These are phyloP conservation scores for Irpex sp. DNA, from an alignment of 1,284 basidiomycete species.

Conservation along the genomic window DNA sequence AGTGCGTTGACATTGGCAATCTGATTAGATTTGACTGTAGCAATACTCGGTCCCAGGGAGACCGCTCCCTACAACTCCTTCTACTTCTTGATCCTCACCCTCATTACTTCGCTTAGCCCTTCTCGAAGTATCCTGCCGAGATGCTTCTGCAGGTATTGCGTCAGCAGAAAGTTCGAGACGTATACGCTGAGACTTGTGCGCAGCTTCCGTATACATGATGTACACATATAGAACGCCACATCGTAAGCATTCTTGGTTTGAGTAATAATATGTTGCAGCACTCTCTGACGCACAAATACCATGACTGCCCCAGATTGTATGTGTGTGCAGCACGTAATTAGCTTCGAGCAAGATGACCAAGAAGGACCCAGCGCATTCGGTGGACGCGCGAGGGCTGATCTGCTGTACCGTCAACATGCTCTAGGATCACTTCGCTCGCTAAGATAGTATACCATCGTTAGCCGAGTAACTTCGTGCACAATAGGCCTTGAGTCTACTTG, in stretches of 20 bases:
- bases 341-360: slow-evolving; percentile 15
- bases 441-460: neutral
- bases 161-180: neutral
- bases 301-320: slow-evolving; percentile 5
- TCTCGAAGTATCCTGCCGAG: neutral
- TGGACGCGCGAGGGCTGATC: slow-evolving; percentile 5
- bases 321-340: slow-evolving; percentile 7
- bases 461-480: no score
- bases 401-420: slow-evolving; percentile 6
- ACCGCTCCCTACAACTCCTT: neutral
- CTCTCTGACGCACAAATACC: neutral
- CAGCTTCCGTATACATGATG: slow-evolving; percentile 1
- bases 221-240: slow-evolving; percentile 3
- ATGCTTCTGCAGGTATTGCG: neutral
- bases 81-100: neutral
- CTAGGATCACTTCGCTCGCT: slow-evolving; percentile 5
- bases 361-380: slow-evolving; percentile 4
- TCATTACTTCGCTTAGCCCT: neutral
- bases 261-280: neutral
- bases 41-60: neutral
- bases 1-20: neutral
- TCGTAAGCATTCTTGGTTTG: slow-evolving; percentile 1
- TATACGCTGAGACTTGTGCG: neutral
- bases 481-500: no score
- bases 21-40: slow-evolving; percentile 7